Base-by-base conservation (phyloP, 2,329 filamentous ascomycete species). In the Aspergillus proliferans region DNA sequence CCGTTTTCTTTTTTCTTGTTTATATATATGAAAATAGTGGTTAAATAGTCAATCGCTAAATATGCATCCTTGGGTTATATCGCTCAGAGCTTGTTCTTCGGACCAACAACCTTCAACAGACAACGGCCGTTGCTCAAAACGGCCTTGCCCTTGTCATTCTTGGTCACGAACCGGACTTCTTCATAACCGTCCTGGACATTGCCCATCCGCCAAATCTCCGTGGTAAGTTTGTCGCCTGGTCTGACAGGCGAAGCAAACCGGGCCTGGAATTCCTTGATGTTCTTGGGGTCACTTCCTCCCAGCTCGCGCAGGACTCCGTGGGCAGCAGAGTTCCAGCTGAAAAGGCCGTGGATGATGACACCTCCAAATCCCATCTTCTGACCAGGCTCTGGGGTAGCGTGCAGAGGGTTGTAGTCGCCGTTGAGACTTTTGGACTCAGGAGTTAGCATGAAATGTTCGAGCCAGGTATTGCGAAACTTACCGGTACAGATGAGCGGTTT, bases 371-470 rank as follows among this genome's bases (percentile, higher is more conserved):
- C 90, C 88, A 95, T 95, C 73, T 89, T 86, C 70, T 81, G 73
- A 52, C 89, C 89, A 0, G 89, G 88, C 71, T 89, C 87, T 10
- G 89, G 89, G 15, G 87, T 87, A 6, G 88, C 89, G 67, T 95
- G 90, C 33, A 95, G 83, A 24, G 90, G 91, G 75, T 95, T 95
- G 73, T 95, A 95, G 74, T 95, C 91, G 57, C 90, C 90, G 61
- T 95, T 95, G 45, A 95, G 79, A 54, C 88, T 81, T 54, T 65
- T 62, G 34, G 21, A 63, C 55, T 44, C 68, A 15, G 50, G 24
- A 10, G 51, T 48, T 49, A 51, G 22, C 8, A 46, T 30, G 10
- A 18, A 21, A 8, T 12, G 9, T 21, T 4, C 19, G 8, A 15
- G 18, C 5, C 10, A 10, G 4, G 6, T 36, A 36, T n/a, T n/a